Base-by-base conservation (phyloP, 1,139 yeast species). In the Waltiozyma sp. region DNA sequence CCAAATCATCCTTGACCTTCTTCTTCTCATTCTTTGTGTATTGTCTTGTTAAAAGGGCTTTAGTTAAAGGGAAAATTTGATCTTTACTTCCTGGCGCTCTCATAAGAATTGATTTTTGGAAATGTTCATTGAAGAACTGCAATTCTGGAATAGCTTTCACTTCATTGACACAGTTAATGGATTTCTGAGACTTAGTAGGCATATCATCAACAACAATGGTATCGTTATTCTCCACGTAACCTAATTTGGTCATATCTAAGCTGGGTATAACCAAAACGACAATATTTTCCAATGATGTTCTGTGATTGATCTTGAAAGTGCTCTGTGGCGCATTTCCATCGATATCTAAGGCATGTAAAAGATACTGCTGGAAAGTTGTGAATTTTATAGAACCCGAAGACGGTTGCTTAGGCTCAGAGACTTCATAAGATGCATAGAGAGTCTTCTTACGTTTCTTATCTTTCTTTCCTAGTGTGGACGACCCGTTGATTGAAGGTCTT, bases 251-350 rank as follows among this genome's bases (percentile, higher is more conserved):
- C 4, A 67, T 60, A n/a, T 71, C 68, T 4, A 87, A 57, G 0
- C 95, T 95, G 0, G 91, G 87, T 3, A 77, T 71, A 44, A 80
- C 64, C 13, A 86, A 63, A n/a, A 77, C 65, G 1, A 85, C 78
- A 3, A 81, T 72, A 43, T 75, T 74, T 21, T 67, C 59, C 7
- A 78, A 61, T 2, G 67, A 58, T 5, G 56, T 52, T 45, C 72
- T 61, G 49, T 77, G 75, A 26, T 59, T 59, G 14, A 77, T 52
- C 19, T 61, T 61, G 18, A 70, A 53, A 71, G 74, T 70, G 14
- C 21, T 8, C 26, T 58, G 59, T 3, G 77, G 72, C 4, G 62
- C 57, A 26, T 61, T 61, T 39, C 64, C 60, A 4, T 66, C 60
- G 16, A 68, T 72, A 13, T 70, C 66, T 43, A 76, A 62, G 1